Evolutionary conservation across 192 early-diverging fungal genomes (phyloP), one percentile per base, ranked within the genome.

Genomic region (Paraglomus occultum): DNA sequence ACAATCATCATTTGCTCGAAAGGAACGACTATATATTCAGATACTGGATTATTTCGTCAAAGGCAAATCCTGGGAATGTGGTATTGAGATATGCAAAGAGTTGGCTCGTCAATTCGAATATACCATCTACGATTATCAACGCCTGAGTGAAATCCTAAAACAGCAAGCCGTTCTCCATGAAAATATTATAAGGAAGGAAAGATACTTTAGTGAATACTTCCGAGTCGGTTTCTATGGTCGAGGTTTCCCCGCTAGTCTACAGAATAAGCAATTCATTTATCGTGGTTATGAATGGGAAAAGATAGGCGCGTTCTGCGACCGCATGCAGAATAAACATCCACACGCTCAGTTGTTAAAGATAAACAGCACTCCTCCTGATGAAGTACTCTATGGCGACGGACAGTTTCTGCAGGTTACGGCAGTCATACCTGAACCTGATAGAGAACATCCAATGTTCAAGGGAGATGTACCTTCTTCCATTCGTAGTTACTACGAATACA

Each of bases 251-350:
- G 71, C 73, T 8, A 73, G 77, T 55, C 48, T 88, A 20, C 81
- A 86, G 42, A 84, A 83, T 50, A 83, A 83, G 8, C 87, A 91
- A 55, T 91, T 89, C 60, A 77, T 92, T 10, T 92, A 90, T 67
- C 82, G 86, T 55, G 90, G 81, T 42, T 60, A 77, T 53, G 86
- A 89, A 66, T 92, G 90, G 91, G 91, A 92, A 76, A 89, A 86
- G 62, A 77, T 92, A 48, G 79, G 77, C 10, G 76, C 87, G 8
- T 92, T 92, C 71, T 81, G 83, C 54, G 91, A 92, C 23, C 77
- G 87, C 14, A 83, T 92, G 46, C 76, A 86, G 72, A 84, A 82
- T 63, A 78, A 84, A n/a, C 88, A 90, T 72, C 80, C 83, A 2
- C 85, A 85, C 31, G 82, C 84, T 12, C 73, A 79, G 51, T 45